A percentile compares a stretch with the other conserved stretches of the same genome.
phyloP scores from a whole-genome alignment of 2,329 filamentous ascomycete species.

The Hortaea werneckii region DNA sequence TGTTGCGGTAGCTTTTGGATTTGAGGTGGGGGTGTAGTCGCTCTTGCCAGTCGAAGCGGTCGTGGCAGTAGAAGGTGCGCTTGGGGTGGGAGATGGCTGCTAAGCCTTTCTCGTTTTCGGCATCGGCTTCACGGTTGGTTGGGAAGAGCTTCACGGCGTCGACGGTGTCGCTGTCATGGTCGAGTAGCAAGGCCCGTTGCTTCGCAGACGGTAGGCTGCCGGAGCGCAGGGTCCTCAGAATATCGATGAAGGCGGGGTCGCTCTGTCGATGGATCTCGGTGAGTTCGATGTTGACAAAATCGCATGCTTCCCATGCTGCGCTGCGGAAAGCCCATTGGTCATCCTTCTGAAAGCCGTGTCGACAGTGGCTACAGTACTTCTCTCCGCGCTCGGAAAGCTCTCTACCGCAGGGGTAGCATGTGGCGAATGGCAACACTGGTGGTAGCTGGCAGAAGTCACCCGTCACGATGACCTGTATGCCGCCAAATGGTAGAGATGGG shows the following conservation, averaged over 20 bases:
- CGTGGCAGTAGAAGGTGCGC: slow-evolving; percentile 26
- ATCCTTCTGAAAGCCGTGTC: slow-evolving; percentile 7
- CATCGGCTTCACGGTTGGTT: slow-evolving; percentile 21
- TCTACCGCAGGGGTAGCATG: slow-evolving; percentile 29
- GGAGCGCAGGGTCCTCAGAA: slow-evolving; percentile 47
- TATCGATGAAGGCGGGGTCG: slow-evolving; percentile 42
- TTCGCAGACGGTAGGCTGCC: slow-evolving; percentile 29
- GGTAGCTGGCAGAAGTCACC: slow-evolving; percentile 3
- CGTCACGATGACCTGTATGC: slow-evolving; percentile 1
- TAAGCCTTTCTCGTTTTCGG: slow-evolving; percentile 5
- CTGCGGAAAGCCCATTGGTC: slow-evolving; percentile 54
- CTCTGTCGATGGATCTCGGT: slow-evolving; percentile 47
- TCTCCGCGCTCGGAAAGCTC: neutral
- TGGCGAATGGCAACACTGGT: slow-evolving; percentile 36
- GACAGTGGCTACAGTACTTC: slow-evolving; percentile 2
- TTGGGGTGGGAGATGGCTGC: neutral
- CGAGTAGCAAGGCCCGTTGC: slow-evolving; percentile 32
- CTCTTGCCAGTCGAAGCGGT: slow-evolving; percentile 29
- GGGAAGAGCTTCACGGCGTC: slow-evolving; percentile 34
- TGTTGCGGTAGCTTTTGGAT: slow-evolving; percentile 2
- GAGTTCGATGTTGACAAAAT: slow-evolving; percentile 44
- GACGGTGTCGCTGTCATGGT: slow-evolving; percentile 33
- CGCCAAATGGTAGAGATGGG: neutral
- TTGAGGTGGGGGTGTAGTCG: slow-evolving; percentile 21
- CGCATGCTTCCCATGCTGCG: slow-evolving; percentile 42